phyloP scores from a whole-genome alignment of 352 stramenopile species.

The Phytophthora multivora region DNA sequence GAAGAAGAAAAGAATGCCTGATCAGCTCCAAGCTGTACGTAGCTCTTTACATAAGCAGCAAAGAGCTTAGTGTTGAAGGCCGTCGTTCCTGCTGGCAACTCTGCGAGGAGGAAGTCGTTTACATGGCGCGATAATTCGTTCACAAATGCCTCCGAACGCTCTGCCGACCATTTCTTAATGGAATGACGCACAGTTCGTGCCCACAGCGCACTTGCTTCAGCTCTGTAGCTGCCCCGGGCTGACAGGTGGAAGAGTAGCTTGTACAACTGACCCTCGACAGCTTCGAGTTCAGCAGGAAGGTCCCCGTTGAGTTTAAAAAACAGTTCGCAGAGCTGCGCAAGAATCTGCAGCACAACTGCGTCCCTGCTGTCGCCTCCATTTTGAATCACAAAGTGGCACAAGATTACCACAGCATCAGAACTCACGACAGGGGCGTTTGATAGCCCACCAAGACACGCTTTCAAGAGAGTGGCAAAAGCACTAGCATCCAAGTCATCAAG shows the following conservation, averaged over 20 bases:
- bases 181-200: slow-evolving; percentile 36
- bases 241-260: slow-evolving; percentile 63
- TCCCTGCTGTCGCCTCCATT: slow-evolving; percentile 41
- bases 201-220: slow-evolving; percentile 60
- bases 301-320: slow-evolving; percentile 52
- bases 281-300: slow-evolving; percentile 55
- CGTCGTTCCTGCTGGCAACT: slow-evolving; percentile 24
- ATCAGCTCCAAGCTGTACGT: slow-evolving; percentile 48
- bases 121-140: slow-evolving; percentile 54
- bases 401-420: slow-evolving; percentile 70
- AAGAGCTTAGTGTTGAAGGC: slow-evolving; percentile 59
- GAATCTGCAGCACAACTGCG: slow-evolving; percentile 56
- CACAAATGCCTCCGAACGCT: slow-evolving; percentile 41
- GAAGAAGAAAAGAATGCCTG: slow-evolving; percentile 26
- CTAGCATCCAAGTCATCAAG: slow-evolving; percentile 64
- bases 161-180: slow-evolving; percentile 49
- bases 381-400: slow-evolving; percentile 71
- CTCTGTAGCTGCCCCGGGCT: slow-evolving; percentile 51
- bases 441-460: slow-evolving; percentile 55
- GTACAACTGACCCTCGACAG: slow-evolving; percentile 62
- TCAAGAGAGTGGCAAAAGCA: slow-evolving; percentile 57
- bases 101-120: slow-evolving; percentile 52
- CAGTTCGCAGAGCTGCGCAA: slow-evolving; percentile 61
- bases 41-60: slow-evolving; percentile 57
- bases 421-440: slow-evolving; percentile 57